A percentile compares a stretch with the other conserved stretches of the same genome.
Evolutionary conservation across 1,139 yeast genomes (phyloP).

Genomic region (Magnusiomyces suaveolens): DNA sequence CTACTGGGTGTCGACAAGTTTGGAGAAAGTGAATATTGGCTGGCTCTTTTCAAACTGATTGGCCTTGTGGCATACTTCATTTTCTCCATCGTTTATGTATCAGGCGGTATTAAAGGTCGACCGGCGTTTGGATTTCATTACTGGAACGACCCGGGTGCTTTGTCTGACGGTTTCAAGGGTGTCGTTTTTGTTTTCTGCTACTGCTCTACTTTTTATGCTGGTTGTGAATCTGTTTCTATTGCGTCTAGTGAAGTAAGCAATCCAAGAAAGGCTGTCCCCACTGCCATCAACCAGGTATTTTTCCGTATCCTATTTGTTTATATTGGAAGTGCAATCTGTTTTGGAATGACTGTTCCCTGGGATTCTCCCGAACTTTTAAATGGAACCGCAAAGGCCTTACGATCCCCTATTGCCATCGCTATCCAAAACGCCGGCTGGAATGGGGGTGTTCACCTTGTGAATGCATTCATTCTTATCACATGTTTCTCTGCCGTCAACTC

Average conservation of each 20-base stretch:
- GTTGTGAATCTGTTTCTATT: conserved; percentile 79
- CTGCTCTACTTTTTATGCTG: conserved; percentile 56
- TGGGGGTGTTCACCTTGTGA: conserved; percentile 62
- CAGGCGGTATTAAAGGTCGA: conserved; percentile 46
- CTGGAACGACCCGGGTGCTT: conserved; percentile 91
- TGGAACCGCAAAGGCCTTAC: conserved; percentile 37
- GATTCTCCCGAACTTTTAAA: conserved; percentile 43
- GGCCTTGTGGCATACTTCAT: conserved; percentile 50
- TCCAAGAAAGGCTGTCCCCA: conserved; percentile 78
- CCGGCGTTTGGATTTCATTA: conserved; percentile 38
- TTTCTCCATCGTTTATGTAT: conserved; percentile 49
- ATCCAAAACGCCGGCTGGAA: conserved; percentile 55
- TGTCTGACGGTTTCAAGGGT: conserved; percentile 51
- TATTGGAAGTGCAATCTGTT: conserved; percentile 65
- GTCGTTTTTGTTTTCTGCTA: conserved; percentile 61
- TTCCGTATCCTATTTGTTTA: conserved; percentile 72
- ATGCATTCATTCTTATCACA: conserved; percentile 61
- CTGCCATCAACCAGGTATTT: conserved; percentile 73
- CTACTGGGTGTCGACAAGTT: conserved; percentile 48
- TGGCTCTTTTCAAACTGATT: conserved; percentile 46
- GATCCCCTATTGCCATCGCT: conserved; percentile 73
- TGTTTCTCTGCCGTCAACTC: conserved; percentile 69
- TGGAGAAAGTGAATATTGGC: conserved; percentile 62
- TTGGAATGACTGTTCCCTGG: conserved; percentile 75
- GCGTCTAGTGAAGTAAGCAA: conserved; percentile 82